Evolutionary conservation across 192 early-diverging fungal species (phyloP).

Genomic region (Chytriomyces hyalinus): DNA sequence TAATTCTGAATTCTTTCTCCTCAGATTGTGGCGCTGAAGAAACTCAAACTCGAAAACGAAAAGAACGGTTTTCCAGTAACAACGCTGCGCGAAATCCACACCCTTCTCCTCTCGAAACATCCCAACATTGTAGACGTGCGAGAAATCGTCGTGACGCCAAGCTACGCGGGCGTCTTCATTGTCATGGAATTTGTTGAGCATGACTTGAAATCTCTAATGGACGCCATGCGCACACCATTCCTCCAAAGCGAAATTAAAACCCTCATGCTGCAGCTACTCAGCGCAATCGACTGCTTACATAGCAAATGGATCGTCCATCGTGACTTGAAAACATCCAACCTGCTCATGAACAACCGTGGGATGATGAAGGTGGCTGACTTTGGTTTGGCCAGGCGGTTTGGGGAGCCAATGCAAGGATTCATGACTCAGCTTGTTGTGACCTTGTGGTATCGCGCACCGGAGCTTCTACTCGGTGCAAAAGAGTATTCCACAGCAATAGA

Average conservation of each 20-base stretch:
- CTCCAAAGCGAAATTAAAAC: constrained; percentile 79
- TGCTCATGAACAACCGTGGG: constrained; percentile 73
- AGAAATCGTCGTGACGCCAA: constrained; percentile 79
- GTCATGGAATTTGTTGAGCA: constrained; percentile 99
- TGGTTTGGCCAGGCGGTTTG: constrained; percentile 60
- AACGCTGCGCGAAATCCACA: constrained; percentile 78
- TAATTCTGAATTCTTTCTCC: too few species aligned
- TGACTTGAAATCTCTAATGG: constrained; percentile 91
- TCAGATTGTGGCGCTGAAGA: constrained; percentile 74
- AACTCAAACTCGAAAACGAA: constrained; percentile 77
- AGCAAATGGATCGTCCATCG: constrained; percentile 66
- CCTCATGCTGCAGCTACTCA: constrained; percentile 58
- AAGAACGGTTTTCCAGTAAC: constrained; percentile 82
- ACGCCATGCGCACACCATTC: constrained; percentile 78
- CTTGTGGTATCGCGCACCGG: constrained; percentile 95
- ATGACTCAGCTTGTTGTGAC: constrained; percentile 81
- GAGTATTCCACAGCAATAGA: constrained; percentile 91
- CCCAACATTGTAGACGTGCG: constrained; percentile 78
- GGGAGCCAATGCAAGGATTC: constrained; percentile 54
- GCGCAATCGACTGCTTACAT: constrained; percentile 56
- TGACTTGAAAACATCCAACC: constrained; percentile 56
- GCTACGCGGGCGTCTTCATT: constrained; percentile 76
- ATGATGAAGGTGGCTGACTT: constrained; percentile 72
- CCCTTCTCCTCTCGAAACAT: constrained; percentile 73
- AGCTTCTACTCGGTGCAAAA: constrained; percentile 84